These are phyloP conservation scores for Kwoniella sp. DNA, from an alignment of 768 basidiomycete species.

Conservation along the genomic window DNA sequence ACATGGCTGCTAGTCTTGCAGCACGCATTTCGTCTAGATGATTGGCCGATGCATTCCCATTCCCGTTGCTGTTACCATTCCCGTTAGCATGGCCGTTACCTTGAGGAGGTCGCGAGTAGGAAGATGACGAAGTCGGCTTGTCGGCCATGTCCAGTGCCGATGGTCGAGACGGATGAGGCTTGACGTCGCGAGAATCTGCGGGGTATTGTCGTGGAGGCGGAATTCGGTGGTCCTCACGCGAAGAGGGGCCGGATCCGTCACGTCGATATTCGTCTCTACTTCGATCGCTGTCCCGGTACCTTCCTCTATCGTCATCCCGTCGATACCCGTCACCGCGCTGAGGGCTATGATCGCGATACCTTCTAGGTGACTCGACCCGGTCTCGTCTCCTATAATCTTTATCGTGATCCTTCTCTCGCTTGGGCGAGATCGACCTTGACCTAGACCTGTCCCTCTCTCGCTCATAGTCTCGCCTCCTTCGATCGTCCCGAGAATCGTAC, in stretches of 20 bases:
- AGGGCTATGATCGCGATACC: conserved; percentile 22
- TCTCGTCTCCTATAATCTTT: conserved; percentile 10
- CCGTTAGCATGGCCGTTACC: too few species aligned
- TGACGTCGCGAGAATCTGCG: conserved; percentile 59
- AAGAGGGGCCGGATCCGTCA: conserved; percentile 18
- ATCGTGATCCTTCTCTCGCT: conserved; percentile 27
- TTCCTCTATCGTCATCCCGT: conserved; percentile 11
- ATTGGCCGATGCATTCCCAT: conserved; percentile 14
- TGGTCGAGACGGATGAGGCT: conserved; percentile 55
- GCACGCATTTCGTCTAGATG: conserved; percentile 61
- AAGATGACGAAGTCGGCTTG: too few species aligned
- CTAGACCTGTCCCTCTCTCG: conserved; percentile 25
- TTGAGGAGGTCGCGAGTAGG: too few species aligned
- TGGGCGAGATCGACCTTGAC: conserved; percentile 41
- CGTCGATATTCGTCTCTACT: conserved; percentile 13
- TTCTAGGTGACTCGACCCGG: conserved; percentile 5
- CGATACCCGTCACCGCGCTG: conserved; percentile 1
- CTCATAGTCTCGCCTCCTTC: conserved; percentile 14
- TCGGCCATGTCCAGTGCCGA: conserved; percentile 11
- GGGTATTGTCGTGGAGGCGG: conserved; percentile 43
- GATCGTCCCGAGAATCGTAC: conserved; percentile 33
- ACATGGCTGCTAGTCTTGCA: conserved; percentile 89
- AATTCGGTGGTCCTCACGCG: conserved; percentile 51
- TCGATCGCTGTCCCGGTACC: conserved; percentile 15
- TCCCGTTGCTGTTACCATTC: conserved; percentile 4